These are phyloP conservation scores for Colletotrichum chrysophilum DNA, from an alignment of 2,329 filamentous ascomycete species.

Conservation along the genomic window DNA sequence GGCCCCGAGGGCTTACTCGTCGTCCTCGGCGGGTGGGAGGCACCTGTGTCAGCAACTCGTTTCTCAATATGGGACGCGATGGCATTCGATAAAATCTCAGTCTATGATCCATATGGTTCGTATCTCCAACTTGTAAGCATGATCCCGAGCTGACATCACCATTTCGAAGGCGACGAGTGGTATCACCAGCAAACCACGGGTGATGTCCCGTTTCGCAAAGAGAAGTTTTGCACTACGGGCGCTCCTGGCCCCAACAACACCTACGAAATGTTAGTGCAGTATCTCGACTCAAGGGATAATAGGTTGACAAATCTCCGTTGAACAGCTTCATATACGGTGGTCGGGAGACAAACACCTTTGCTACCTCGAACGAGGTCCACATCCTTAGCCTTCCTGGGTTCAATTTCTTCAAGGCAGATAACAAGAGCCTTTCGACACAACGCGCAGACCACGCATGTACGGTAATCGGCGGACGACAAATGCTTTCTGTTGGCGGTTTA, in stretches of 20 bases:
- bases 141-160: background rate
- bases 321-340: conserved; percentile 42
- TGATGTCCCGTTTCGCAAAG: conserved; percentile 27
- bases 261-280: conserved; percentile 37
- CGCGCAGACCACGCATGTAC: conserved; percentile 38
- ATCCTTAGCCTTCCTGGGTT: conserved; percentile 44
- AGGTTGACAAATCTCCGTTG: background rate
- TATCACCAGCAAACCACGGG: conserved; percentile 37
- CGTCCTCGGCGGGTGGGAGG: background rate
- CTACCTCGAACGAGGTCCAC: conserved; percentile 34
- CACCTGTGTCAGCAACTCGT: fast-evolving
- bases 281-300: background rate
- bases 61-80: background rate
- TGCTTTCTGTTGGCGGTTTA: conserved; percentile 42
- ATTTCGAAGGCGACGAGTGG: background rate
- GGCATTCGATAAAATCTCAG: background rate
- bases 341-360: conserved; percentile 21
- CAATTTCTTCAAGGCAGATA: conserved; percentile 35
- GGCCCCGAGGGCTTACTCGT: background rate
- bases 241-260: conserved; percentile 34
- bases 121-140: background rate
- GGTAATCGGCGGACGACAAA: conserved; percentile 40
- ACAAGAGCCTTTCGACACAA: conserved; percentile 22
- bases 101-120: background rate
- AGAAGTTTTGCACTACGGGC: conserved; percentile 38